Base-by-base conservation (phyloP, 345 rosid species). In the Aquilaria yunnanensis region DNA sequence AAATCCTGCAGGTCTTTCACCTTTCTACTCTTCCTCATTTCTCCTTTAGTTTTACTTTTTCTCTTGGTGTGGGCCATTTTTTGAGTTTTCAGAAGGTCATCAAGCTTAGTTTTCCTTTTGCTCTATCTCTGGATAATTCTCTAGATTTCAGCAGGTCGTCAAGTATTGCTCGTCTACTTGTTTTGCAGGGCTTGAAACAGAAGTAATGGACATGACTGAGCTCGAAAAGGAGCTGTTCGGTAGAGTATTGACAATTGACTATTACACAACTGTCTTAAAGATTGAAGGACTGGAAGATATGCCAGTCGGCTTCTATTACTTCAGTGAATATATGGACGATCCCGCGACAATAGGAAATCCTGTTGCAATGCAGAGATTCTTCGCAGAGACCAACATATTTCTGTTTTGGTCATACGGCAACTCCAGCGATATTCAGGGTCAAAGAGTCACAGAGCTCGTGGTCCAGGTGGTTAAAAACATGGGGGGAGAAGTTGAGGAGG, bases 391-490 rank as follows among this genome's bases (percentile, higher is more conserved):
- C 8, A 73, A 86, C 64, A 74, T 83, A 65, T 81, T 83, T 81
- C 71, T 86, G 76, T 86, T 86, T 75, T 83, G 86, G 88, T 86
- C 92, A 1, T 86, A 81, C 5, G 88, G 88, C 2, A 76, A 86
- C 70, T 70, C 82, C 50, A 69, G 11, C 0, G 73, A 79, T 65
- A 45, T 83, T 32, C 77, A 13, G 41, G 88, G 83, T 63, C 65
- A 74, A 56, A 60, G 63, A 13, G 77, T 86, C 57, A 54, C 75
- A 3, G 75, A 83, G 23, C 77, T 77, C 5, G 83, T 79, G 14
- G 74, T 71, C 41, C 70, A 78, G 54, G 75, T 67, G 4, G 85
- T 74, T 9, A 46, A 59, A 10, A 57, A 60, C 14, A 81, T 83
- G 72, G 86, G 88, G 49, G 88, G 72, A 65, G 54, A 67, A 68